Evolutionary conservation across 2,329 filamentous ascomycete genomes (phyloP).

Genomic region (Fusarium annulatum): DNA sequence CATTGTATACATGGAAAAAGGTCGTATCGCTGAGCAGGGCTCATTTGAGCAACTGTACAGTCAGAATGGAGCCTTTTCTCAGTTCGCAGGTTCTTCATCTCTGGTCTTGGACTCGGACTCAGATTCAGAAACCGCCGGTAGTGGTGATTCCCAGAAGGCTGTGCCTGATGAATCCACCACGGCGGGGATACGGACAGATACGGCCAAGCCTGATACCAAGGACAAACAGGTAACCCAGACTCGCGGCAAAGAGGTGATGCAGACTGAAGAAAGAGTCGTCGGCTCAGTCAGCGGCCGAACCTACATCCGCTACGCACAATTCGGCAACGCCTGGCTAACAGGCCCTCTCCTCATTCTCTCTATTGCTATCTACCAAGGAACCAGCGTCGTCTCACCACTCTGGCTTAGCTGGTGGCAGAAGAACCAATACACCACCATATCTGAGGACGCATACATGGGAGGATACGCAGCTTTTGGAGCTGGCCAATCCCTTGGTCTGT

Average conservation of each 20-base stretch:
- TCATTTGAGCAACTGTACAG: background rate
- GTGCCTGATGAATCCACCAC: rapidly evolving
- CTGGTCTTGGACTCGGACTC: background rate
- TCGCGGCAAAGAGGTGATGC: constrained; percentile 29
- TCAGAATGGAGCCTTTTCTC: background rate
- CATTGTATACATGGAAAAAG: constrained; percentile 22
- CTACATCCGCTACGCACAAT: constrained; percentile 21
- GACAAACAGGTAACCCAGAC: background rate
- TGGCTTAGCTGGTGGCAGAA: constrained; percentile 33
- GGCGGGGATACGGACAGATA: rapidly evolving
- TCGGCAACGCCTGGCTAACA: constrained; percentile 22
- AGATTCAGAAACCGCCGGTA: background rate
- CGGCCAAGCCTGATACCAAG: rapidly evolving
- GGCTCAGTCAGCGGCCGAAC: constrained; percentile 24
- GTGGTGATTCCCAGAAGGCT: background rate
- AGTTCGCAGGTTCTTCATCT: background rate
- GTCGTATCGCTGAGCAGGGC: constrained; percentile 1
- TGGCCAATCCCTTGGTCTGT: constrained; percentile 15
- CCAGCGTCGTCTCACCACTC: constrained; percentile 20
- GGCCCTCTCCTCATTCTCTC: constrained; percentile 9
- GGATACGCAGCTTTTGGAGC: constrained; percentile 19
- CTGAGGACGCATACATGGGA: constrained; percentile 25
- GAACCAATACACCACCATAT: constrained; percentile 7
- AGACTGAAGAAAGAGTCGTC: constrained; percentile 19
- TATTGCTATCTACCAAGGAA: constrained; percentile 19